These are phyloP conservation scores for Vinca minor DNA, from an alignment of 257 asterid genomes.

Conservation along the genomic window DNA sequence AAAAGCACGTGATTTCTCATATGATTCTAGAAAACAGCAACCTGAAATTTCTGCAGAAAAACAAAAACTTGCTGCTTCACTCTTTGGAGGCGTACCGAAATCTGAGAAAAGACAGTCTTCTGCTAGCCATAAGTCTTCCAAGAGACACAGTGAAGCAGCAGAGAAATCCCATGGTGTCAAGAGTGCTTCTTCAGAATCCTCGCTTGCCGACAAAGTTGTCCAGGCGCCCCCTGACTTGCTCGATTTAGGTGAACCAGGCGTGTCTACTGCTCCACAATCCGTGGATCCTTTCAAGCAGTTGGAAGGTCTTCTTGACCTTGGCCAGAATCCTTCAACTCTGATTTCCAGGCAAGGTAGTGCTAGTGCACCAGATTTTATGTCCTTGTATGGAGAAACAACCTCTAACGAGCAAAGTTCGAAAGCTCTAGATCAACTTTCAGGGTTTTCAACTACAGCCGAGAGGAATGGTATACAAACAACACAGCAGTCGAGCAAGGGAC, in stretches of 20 bases:
- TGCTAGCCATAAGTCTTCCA: constrained; percentile 40
- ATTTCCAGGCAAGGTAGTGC: constrained; percentile 28
- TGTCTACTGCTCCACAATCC: constrained; percentile 29
- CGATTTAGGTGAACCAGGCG: constrained; percentile 63
- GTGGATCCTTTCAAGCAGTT: constrained; percentile 77
- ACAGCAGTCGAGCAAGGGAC: constrained; percentile 50
- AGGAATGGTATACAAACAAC: constrained; percentile 32
- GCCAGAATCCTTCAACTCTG: constrained; percentile 33
- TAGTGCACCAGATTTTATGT: constrained; percentile 45
- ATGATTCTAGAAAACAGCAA: constrained; percentile 51
- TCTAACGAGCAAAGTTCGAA: constrained; percentile 10
- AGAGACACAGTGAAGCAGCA: constrained; percentile 31
- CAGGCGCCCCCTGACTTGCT: constrained; percentile 82
- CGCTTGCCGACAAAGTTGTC: constrained; percentile 35
- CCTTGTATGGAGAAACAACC: constrained; percentile 49
- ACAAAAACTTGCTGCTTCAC: constrained; percentile 89
- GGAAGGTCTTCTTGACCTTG: constrained; percentile 70
- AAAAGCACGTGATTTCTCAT: constrained; percentile 33
- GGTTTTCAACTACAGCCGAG: constrained; percentile 20
- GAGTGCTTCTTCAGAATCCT: constrained; percentile 32
- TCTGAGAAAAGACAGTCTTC: constrained; percentile 46
- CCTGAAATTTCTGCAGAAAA: constrained; percentile 64
- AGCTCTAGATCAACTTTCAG: constrained; percentile 3
- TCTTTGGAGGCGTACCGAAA: constrained; percentile 63
- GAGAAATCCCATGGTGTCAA: constrained; percentile 40